These are phyloP conservation scores for Geum urbanum DNA, from an alignment of 306 rosid species.

Conservation along the genomic window DNA sequence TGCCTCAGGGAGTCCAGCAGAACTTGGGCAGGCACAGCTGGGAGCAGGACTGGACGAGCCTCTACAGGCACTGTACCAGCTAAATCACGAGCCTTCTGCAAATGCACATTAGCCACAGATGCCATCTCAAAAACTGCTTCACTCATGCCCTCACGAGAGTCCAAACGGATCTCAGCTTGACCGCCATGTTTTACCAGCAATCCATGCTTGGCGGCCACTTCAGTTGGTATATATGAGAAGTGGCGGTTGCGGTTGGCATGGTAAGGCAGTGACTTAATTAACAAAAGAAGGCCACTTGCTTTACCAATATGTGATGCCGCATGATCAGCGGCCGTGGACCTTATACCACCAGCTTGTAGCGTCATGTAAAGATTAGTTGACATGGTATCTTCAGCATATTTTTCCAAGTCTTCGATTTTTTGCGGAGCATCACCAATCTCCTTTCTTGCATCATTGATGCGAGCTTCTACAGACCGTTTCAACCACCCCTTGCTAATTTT, in stretches of 20 bases:
- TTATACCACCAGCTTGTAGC: slow-evolving; percentile 75
- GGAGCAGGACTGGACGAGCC: no score
- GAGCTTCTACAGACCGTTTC: no score
- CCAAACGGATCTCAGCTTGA: slow-evolving; percentile 47
- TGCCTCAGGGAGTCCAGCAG: slow-evolving; percentile 53
- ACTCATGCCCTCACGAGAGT: slow-evolving; percentile 58
- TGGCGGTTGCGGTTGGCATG: slow-evolving; percentile 66
- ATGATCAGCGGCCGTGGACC: slow-evolving; percentile 75
- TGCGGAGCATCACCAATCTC: no score
- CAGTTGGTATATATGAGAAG: slow-evolving; percentile 64
- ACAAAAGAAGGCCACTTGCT: slow-evolving; percentile 81
- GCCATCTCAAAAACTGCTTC: no score
- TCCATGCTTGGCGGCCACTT: slow-evolving; percentile 68
- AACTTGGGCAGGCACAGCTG: slow-evolving; percentile 74
- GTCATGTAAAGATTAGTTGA: slow-evolving; percentile 77
- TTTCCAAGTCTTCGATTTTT: no score
- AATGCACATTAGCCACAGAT: no score
- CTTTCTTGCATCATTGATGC: no score
- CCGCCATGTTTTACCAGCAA: slow-evolving; percentile 51
- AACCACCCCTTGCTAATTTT: no score
- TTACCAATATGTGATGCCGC: slow-evolving; percentile 92
- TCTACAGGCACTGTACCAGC: no score
- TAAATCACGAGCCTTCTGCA: no score
- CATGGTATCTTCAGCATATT: slow-evolving; percentile 61
- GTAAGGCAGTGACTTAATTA: slow-evolving; percentile 62